These are phyloP conservation scores for Magnolia sinica DNA, from an alignment of 164 flowering plant genomes.

Conservation along the genomic window DNA sequence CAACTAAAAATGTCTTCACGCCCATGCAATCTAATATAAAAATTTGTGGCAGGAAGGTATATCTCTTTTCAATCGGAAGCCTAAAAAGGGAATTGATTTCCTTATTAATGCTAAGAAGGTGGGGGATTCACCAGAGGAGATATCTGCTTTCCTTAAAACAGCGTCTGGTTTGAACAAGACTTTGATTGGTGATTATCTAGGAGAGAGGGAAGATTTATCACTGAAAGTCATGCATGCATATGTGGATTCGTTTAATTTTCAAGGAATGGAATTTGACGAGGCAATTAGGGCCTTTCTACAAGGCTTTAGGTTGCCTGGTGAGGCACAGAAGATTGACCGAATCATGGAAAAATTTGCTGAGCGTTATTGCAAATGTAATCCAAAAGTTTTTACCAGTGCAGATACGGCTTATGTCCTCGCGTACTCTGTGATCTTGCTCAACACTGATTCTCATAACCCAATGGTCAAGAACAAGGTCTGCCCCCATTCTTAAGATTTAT, in stretches of 20 bases:
- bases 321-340: conserved; percentile 98
- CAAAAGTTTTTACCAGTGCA: conserved; percentile 87
- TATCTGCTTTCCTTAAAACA: conserved; percentile 77
- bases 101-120: conserved; percentile 89
- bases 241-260: conserved; percentile 93
- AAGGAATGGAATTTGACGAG: conserved; percentile 93
- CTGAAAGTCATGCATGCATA: conserved; percentile 98
- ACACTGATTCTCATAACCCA: conserved; percentile 97
- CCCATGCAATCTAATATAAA: conserved; percentile 29
- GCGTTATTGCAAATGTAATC: conserved; percentile 95
- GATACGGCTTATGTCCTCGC: conserved; percentile 99
- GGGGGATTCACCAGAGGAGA: conserved; percentile 85
- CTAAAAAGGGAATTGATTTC: conserved; percentile 91
- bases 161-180: conserved; percentile 85
- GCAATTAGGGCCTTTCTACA: conserved; percentile 82
- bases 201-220: conserved; percentile 92
- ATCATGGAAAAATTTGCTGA: conserved; percentile 99
- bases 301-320: conserved; percentile 98
- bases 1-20: not conserved
- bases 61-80: conserved; percentile 92
- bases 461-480: conserved; percentile 95
- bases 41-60: conserved; percentile 94
- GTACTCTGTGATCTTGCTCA: conserved; percentile 92
- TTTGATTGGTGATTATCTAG: conserved; percentile 93
- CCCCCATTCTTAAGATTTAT: conserved; percentile 1